Percentiles rank a stretch among this genome's conserved stretches.
phyloP scores from a whole-genome alignment of 768 basidiomycete species.

The Collybiopsis confluens region DNA sequence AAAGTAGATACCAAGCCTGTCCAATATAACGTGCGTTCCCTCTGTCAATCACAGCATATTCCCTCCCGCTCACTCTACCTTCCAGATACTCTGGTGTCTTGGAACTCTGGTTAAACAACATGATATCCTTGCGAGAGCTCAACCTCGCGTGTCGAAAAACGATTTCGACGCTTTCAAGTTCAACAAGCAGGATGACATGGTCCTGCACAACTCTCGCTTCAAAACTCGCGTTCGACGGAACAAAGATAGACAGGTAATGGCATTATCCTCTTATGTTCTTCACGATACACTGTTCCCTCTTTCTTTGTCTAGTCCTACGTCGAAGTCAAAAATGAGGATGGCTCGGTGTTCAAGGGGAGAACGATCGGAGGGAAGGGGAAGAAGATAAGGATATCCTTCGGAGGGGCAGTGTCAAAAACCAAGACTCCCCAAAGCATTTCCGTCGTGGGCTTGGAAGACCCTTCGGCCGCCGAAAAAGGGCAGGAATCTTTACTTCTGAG shows the following conservation, averaged over 20 bases:
- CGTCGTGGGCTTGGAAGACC: constrained; percentile 37
- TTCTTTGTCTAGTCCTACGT: constrained; percentile 26
- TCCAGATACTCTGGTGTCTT: constrained; percentile 29
- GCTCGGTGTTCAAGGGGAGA: constrained; percentile 26
- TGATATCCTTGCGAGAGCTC: constrained; percentile 26
- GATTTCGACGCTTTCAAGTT: constrained; percentile 27
- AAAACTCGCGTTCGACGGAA: constrained; percentile 32
- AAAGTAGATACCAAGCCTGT: constrained; percentile 16
- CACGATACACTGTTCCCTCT: not conserved
- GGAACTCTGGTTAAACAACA: constrained; percentile 25
- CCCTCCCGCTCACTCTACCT: not conserved
- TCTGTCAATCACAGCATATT: not conserved
- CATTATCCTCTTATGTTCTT: not conserved
- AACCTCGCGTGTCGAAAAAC: constrained; percentile 26
- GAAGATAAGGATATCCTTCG: constrained; percentile 28
- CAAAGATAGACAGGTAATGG: constrained; percentile 29
- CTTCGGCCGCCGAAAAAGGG: constrained; percentile 34
- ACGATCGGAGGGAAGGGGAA: constrained; percentile 29
- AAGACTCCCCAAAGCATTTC: constrained; percentile 27
- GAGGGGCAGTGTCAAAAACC: constrained; percentile 11
- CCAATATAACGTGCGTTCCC: constrained; percentile 16
- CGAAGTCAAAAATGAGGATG: constrained; percentile 29
- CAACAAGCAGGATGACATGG: constrained; percentile 22
- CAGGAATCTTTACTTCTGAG: constrained; percentile 32
- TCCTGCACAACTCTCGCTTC: constrained; percentile 34